phyloP scores from a whole-genome alignment of 495 filamentous ascomycete genomes.

The Tuber aestivum region DNA sequence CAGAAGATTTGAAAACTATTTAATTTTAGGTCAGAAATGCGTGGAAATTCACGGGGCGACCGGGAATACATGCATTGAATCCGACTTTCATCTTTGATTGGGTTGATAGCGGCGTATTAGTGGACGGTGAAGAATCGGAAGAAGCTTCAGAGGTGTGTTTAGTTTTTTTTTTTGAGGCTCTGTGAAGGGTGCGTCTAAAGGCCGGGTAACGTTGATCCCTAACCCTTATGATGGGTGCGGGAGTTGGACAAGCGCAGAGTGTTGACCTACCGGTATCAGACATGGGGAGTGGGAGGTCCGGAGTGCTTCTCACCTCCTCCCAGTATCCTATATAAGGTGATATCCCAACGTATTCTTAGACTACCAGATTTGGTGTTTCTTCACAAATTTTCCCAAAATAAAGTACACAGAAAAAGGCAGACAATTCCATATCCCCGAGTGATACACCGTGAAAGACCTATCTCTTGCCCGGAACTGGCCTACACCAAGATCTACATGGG shows the following conservation, averaged over 20 bases:
- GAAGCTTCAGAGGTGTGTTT: slow-evolving; percentile 8
- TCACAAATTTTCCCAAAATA: not conserved
- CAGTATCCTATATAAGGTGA: not conserved
- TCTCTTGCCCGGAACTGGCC: not conserved
- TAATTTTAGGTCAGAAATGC: slow-evolving; percentile 2
- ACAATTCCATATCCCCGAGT: not conserved
- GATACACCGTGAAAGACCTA: not conserved
- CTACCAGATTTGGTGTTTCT: not conserved
- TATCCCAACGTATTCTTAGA: not conserved
- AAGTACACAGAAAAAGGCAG: not conserved
- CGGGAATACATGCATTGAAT: slow-evolving; percentile 34
- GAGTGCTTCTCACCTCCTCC: not conserved
- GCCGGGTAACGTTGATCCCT: slow-evolving; percentile 21
- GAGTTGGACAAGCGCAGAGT: not conserved
- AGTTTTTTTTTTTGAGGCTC: slow-evolving; percentile 28
- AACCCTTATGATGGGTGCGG: not conserved
- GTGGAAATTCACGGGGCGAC: not conserved
- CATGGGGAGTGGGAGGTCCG: too few species aligned
- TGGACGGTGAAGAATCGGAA: slow-evolving; percentile 1
- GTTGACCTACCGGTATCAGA: too few species aligned
- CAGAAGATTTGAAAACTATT: slow-evolving; percentile 46
- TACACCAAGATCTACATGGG: not conserved
- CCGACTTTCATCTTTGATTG: slow-evolving; percentile 40
- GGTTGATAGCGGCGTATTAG: slow-evolving; percentile 3
- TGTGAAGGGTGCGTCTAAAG: slow-evolving; percentile 6